These are phyloP conservation scores for Trichoderma sp. DNA, from an alignment of 2,329 filamentous ascomycete species.

Conservation along the genomic window DNA sequence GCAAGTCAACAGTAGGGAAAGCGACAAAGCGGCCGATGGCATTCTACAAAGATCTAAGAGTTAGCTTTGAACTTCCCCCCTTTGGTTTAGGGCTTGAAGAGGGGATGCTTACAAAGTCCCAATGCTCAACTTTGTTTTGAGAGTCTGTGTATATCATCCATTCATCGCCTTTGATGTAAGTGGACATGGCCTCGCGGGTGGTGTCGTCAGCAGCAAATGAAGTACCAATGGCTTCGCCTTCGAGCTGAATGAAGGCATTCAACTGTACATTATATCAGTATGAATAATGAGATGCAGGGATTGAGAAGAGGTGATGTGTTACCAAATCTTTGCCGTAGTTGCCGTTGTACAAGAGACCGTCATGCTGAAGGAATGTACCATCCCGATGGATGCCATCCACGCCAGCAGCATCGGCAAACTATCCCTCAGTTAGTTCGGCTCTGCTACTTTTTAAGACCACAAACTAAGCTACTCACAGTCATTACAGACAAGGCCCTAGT, in stretches of 20 bases:
- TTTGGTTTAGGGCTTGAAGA: background rate
- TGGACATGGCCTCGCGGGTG: constrained; percentile 23
- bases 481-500: constrained; percentile 23
- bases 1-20: constrained; percentile 24
- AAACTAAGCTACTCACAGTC: constrained; percentile 16
- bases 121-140: constrained; percentile 21
- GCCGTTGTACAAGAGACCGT: constrained; percentile 26
- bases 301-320: background rate
- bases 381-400: constrained; percentile 27
- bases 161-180: constrained; percentile 24
- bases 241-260: constrained; percentile 26
- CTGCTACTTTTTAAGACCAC: too few species aligned
- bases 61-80: background rate
- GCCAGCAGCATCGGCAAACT: constrained; percentile 22
- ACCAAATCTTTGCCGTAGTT: constrained; percentile 28
- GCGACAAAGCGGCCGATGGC: constrained; percentile 26
- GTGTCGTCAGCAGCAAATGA: constrained; percentile 22
- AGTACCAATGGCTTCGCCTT: constrained; percentile 25
- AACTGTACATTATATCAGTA: constrained; percentile 17
- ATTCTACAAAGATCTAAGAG: constrained; percentile 18
- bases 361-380: constrained; percentile 26
- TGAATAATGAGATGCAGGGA: background rate
- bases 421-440: background rate
- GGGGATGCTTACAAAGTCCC: constrained; percentile 24
- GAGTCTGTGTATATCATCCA: constrained; percentile 26